Evolutionary conservation across 345 rosid species (phyloP).

Genomic region (Eucalyptus sp.): DNA sequence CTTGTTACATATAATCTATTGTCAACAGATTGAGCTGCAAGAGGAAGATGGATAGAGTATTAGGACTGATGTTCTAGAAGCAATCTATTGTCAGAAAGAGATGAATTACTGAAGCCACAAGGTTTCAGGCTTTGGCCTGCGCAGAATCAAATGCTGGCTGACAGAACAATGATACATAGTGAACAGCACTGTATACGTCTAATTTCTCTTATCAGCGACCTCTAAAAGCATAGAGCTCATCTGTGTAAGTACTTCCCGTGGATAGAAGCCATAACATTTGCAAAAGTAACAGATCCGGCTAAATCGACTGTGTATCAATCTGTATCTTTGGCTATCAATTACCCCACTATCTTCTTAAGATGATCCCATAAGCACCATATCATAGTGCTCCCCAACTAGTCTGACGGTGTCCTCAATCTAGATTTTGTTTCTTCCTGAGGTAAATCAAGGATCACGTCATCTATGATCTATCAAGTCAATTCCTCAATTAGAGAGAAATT

Average conservation of each 20-base stretch:
- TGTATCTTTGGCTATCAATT: neutral
- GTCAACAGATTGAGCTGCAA: neutral
- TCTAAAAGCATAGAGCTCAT: neutral
- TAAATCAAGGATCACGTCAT: neutral
- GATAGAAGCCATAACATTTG: neutral
- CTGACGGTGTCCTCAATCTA: neutral
- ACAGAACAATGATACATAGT: neutral
- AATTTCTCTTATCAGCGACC: neutral
- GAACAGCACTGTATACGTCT: neutral
- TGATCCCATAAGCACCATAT: neutral
- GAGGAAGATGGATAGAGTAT: neutral
- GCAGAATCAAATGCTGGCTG: neutral
- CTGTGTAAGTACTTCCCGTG: neutral
- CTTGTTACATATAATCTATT: neutral
- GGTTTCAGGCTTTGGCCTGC: neutral
- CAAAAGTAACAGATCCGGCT: neutral
- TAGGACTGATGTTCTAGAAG: neutral
- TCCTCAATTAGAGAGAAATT: neutral
- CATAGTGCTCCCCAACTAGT: neutral
- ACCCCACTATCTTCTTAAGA: neutral
- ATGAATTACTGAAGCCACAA: neutral
- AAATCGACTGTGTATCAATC: neutral
- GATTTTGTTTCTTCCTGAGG: neutral
- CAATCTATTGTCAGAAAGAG: neutral
- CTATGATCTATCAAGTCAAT: neutral